Evolutionary conservation across 2,329 filamentous ascomycete genomes (phyloP), one percentile per base, ranked within the genome.

Genomic region (Cyanodermella asteris): DNA sequence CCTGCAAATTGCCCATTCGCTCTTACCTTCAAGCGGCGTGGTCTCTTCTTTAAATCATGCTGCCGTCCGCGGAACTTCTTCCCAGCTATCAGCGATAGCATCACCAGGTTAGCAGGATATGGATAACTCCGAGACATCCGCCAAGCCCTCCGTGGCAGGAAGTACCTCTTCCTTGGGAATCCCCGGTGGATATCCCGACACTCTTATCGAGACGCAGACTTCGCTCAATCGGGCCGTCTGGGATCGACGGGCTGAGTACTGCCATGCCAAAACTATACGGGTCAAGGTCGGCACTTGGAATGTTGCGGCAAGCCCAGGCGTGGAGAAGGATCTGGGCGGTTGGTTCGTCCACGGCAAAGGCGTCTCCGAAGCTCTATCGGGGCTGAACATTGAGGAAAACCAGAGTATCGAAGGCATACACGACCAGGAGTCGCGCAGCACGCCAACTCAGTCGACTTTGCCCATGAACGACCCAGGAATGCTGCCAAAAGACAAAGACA

Each of bases 261-360:
- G 74, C 14, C 65, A 70, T 18, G 64, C 70, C 21, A 71, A 71
- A 43, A 63, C 63, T 25, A 66, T 91, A 37, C 72, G 71, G 35
- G 64, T 97, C 47, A 93, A 93, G 50, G 62, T 97, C 25, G 87
- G 84, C 20, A 74, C 77, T 0, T 97, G 87, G 87, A 97, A 97
- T 48, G 78, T 91, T 10, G 87, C 81, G 4, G 71, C 73, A 2
- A 71, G 75, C 34, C 68, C 76, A 8, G 80, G 76, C 13, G 81
- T 80, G 1, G 81, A 91, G 46, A 76, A 78, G 36, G 87, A 94
- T 42, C 53, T 97, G 5, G 74, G 68, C 6, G 67, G 64, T 16
- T 97, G 87, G 87, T 93, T 97, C 44, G 62, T 90, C 6, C 58
- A 69, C 7, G 76, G 73, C 10, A 65, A 74, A 39, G 77, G 75